phyloP scores from a whole-genome alignment of 2,329 filamentous ascomycete species.

The Verticillium dahliae region DNA sequence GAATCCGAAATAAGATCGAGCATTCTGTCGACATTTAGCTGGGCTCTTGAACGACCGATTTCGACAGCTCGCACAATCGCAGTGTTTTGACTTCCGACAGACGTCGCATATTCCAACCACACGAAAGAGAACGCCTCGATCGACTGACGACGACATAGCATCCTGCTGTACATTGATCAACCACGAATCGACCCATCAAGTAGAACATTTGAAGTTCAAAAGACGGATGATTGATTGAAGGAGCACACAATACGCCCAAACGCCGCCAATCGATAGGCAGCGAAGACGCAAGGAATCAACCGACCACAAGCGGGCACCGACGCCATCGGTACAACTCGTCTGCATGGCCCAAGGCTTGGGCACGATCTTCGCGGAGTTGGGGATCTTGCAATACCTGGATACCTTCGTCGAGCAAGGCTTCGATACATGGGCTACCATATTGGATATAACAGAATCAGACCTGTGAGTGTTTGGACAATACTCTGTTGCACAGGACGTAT shows the following conservation, averaged over 20 bases:
- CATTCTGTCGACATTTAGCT: background rate
- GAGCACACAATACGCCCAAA: background rate
- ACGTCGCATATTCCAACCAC: background rate
- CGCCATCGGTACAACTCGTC: constrained; percentile 8
- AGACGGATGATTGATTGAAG: background rate
- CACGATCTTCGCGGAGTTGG: constrained; percentile 65
- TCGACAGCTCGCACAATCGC: background rate
- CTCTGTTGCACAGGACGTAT: background rate
- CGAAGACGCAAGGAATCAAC: background rate
- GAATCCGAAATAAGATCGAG: background rate
- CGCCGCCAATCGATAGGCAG: background rate
- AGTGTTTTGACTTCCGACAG: background rate
- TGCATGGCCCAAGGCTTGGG: constrained; percentile 53
- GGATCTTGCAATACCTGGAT: constrained; percentile 70
- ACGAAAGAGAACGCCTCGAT: background rate
- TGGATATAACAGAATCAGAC: constrained; percentile 80
- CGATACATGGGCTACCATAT: constrained; percentile 75
- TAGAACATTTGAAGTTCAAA: no score
- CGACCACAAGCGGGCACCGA: background rate
- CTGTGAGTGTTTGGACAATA: constrained; percentile 45
- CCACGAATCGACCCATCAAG: no score
- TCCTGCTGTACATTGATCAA: background rate
- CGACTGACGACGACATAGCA: background rate
- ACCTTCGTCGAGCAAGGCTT: constrained; percentile 73
- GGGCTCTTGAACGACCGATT: background rate